phyloP scores from a whole-genome alignment of 176 grass and related monocot species.

The Pontederia paniculata region DNA sequence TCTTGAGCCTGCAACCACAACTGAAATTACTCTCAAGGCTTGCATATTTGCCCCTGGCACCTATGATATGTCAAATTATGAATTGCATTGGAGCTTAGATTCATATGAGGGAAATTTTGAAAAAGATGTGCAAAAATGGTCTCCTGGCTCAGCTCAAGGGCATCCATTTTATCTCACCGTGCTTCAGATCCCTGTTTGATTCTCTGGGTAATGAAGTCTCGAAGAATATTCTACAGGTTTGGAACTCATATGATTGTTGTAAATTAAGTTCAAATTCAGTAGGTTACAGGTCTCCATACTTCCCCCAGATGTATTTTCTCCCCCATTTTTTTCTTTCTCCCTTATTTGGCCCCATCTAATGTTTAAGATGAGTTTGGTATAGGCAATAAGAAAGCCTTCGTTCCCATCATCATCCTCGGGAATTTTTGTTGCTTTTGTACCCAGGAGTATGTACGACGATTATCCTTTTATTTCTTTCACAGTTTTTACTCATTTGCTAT shows the following conservation, averaged over 20 bases:
- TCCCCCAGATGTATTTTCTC: too few relatives aligned
- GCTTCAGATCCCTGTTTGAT: conserved; percentile 29
- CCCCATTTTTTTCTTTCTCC: too few relatives aligned
- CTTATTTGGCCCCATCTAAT: too few relatives aligned
- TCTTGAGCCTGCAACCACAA: conserved; percentile 39
- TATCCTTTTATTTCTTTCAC: too few relatives aligned
- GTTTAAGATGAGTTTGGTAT: too few relatives aligned
- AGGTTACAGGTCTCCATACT: too few relatives aligned
- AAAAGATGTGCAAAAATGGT: conserved; percentile 23
- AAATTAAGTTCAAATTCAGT: background rate
- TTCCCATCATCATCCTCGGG: too few relatives aligned
- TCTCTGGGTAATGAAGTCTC: background rate
- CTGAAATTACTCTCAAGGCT: conserved; percentile 61
- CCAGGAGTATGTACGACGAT: too few relatives aligned
- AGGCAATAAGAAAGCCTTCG: too few relatives aligned
- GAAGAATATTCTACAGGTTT: background rate
- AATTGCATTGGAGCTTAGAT: conserved; percentile 60
- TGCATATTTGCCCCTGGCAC: conserved; percentile 81
- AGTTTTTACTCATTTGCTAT: too few relatives aligned
- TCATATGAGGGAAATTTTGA: conserved; percentile 19
- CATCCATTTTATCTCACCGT: conserved; percentile 82
- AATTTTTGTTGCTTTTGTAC: too few relatives aligned
- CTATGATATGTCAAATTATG: conserved; percentile 85
- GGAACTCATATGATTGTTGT: background rate
- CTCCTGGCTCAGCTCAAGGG: conserved; percentile 31